Evolutionary conservation across 371 early-diverging fungal genomes (phyloP).

Genomic region (Mucor sp.): DNA sequence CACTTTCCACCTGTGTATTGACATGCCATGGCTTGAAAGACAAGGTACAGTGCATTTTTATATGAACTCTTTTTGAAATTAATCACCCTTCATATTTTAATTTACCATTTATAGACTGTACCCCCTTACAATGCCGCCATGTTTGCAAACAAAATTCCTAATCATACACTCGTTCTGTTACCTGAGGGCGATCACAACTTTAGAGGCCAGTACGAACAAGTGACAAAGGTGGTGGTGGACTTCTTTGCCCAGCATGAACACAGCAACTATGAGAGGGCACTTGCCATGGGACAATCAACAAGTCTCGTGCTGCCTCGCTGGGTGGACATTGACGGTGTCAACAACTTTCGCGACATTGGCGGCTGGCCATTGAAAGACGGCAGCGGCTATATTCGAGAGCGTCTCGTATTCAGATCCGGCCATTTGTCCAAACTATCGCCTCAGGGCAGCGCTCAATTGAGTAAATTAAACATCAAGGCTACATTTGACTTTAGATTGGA

Average conservation of each 20-base stretch:
- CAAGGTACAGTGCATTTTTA: slow-evolving; percentile 39
- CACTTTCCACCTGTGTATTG: slow-evolving; percentile 57
- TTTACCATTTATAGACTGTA: slow-evolving; percentile 43
- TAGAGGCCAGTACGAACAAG: slow-evolving; percentile 44
- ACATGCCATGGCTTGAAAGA: slow-evolving; percentile 63
- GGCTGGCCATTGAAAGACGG: slow-evolving; percentile 51
- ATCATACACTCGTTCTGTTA: slow-evolving; percentile 53
- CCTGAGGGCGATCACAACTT: slow-evolving; percentile 64
- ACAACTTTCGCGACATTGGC: slow-evolving; percentile 66
- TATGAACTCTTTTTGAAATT: not conserved
- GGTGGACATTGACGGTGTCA: slow-evolving; percentile 63
- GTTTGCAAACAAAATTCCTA: slow-evolving; percentile 53
- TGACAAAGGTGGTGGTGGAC: slow-evolving; percentile 38
- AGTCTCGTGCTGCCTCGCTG: slow-evolving; percentile 39
- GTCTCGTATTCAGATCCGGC: slow-evolving; percentile 41
- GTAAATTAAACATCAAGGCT: slow-evolving; percentile 52
- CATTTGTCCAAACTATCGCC: slow-evolving; percentile 37
- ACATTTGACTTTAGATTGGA: slow-evolving; percentile 62
- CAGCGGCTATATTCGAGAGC: slow-evolving; percentile 49
- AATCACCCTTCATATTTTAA: slow-evolving; percentile 7
- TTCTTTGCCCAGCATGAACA: slow-evolving; percentile 48
- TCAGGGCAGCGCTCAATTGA: slow-evolving; percentile 47
- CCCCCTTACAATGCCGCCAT: slow-evolving; percentile 59
- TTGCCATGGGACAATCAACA: slow-evolving; percentile 29
- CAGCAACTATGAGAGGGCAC: slow-evolving; percentile 37